Evolutionary conservation across 129 eudicot species (phyloP).

Genomic region (Saussurea involucrata): DNA sequence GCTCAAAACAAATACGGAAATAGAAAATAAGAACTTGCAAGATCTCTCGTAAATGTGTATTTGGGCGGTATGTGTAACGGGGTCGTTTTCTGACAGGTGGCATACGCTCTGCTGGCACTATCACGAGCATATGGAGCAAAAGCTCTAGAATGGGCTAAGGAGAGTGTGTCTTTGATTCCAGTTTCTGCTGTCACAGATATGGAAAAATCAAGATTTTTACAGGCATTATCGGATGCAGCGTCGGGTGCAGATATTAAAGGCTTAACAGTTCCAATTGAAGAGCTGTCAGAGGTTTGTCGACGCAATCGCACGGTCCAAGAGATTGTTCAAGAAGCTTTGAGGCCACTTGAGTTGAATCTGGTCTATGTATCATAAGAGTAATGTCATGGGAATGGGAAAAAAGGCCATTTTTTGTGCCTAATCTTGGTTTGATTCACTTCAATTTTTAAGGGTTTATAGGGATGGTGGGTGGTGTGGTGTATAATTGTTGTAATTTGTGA

Average conservation of each 20-base stretch:
- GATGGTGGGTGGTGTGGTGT: constrained; percentile 35
- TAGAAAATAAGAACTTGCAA: not conserved
- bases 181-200: constrained; percentile 74
- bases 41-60: not conserved
- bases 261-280: constrained; percentile 76
- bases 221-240: constrained; percentile 77
- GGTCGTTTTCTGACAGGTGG: constrained; percentile 49
- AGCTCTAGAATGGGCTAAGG: constrained; percentile 91
- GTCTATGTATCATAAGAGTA: constrained; percentile 44
- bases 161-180: constrained; percentile 73
- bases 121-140: constrained; percentile 72
- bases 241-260: constrained; percentile 65
- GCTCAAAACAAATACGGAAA: not conserved
- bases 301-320: constrained; percentile 97
- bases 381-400: constrained; percentile 12
- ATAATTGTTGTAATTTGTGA: constrained; percentile 35
- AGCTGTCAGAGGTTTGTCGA: constrained; percentile 95
- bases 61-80: not conserved
- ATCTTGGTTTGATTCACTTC: constrained; percentile 27
- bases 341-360: constrained; percentile 82
- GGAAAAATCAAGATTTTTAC: constrained; percentile 74
- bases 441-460: constrained; percentile 31
- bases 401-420: constrained; percentile 61
- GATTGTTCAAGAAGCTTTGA: constrained; percentile 95
- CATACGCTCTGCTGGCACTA: constrained; percentile 66